These are phyloP conservation scores for Waitea zeae DNA, from an alignment of 1,284 basidiomycete genomes.

Conservation along the genomic window DNA sequence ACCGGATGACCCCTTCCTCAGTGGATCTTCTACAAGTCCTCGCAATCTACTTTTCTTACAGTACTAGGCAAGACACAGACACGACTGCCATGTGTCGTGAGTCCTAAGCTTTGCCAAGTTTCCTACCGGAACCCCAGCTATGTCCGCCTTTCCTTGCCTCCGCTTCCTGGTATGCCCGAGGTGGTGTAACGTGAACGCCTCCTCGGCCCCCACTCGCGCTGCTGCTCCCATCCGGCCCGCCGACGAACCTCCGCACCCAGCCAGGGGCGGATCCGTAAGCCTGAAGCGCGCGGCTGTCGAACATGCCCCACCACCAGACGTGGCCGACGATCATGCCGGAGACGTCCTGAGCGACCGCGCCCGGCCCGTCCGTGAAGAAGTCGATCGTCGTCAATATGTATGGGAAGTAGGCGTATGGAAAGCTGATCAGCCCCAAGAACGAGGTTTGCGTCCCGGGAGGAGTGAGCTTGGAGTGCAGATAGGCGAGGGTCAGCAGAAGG, in stretches of 20 bases:
- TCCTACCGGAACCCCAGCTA: conserved; percentile 22
- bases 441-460: conserved; percentile 50
- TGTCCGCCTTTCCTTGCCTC: conserved; percentile 13
- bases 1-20: too few relatives aligned
- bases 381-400: conserved; percentile 62
- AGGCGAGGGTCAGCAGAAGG: conserved; percentile 50
- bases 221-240: conserved; percentile 11
- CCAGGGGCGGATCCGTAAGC: conserved; percentile 17
- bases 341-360: conserved; percentile 35
- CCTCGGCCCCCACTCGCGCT: conserved; percentile 11
- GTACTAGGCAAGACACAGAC: too few relatives aligned
- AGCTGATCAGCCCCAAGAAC: conserved; percentile 53
- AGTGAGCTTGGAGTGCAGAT: conserved; percentile 49
- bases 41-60: too few relatives aligned
- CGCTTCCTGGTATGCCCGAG: conserved; percentile 11
- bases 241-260: conserved; percentile 19
- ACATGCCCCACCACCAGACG: conserved; percentile 60
- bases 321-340: conserved; percentile 17
- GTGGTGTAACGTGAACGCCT: conserved; percentile 16
- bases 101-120: background rate
- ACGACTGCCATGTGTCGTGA: too few relatives aligned
- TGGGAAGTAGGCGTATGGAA: conserved; percentile 61
- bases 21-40: too few relatives aligned
- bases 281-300: conserved; percentile 16
- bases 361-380: conserved; percentile 44